phyloP scores from a whole-genome alignment of 352 stramenopile species.

The Globisporangium nodosum region DNA sequence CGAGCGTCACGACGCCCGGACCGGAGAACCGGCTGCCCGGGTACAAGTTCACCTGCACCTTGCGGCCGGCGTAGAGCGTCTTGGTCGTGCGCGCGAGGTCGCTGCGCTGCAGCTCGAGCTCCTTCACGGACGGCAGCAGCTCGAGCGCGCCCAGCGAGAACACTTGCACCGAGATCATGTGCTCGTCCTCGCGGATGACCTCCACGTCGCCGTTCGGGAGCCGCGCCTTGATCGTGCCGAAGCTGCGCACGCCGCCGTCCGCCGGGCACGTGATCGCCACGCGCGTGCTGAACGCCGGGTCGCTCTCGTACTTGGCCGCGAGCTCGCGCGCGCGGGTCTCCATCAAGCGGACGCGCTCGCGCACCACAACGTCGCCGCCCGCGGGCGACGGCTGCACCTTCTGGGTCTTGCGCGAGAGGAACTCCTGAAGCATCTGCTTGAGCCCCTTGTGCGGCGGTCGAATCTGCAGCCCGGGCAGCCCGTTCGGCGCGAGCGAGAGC shows the following conservation, averaged over 20 bases:
- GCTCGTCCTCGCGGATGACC: conserved; percentile 52
- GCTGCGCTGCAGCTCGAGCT: conserved; percentile 46
- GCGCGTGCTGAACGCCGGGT: conserved; percentile 21
- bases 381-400: conserved; percentile 51
- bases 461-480: conserved; percentile 31
- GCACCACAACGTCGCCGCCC: conserved; percentile 15
- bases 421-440: conserved; percentile 59
- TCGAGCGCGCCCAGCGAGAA: conserved; percentile 35
- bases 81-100: conserved; percentile 39
- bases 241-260: conserved; percentile 33
- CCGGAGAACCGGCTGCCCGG: conserved; percentile 63
- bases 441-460: conserved; percentile 45
- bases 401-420: conserved; percentile 55
- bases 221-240: conserved; percentile 51
- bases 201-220: conserved; percentile 41
- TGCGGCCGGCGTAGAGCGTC: conserved; percentile 54
- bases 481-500: conserved; percentile 43
- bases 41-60: conserved; percentile 71
- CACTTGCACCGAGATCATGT: conserved; percentile 55
- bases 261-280: conserved; percentile 42
- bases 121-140: conserved; percentile 49
- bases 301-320: conserved; percentile 7
- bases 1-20: conserved; percentile 52
- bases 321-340: conserved; percentile 16
- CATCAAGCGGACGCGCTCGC: conserved; percentile 31